A percentile compares a stretch with the other conserved stretches of the same genome.
These are phyloP conservation scores for Durio zibethinus DNA, from an alignment of 345 rosid genomes.

Conservation along the genomic window DNA sequence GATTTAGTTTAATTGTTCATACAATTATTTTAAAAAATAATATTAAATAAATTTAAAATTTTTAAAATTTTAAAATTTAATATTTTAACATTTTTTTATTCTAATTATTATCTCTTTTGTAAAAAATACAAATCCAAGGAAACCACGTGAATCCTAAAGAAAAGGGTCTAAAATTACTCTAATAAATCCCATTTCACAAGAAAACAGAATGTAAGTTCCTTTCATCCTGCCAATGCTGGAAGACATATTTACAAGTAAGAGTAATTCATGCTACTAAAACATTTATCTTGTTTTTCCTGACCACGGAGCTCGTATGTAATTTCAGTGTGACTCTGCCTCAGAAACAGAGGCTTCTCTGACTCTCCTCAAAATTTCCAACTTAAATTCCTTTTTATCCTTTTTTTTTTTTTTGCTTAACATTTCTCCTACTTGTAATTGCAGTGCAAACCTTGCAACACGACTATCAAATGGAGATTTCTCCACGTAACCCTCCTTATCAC, in stretches of 20 bases:
- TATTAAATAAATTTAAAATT: no score
- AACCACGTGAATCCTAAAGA: neutral
- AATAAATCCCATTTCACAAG: neutral
- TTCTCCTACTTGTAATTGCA: constrained; percentile 54
- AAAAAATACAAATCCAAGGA: no score
- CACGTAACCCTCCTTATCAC: neutral
- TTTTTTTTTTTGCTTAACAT: constrained; percentile 23
- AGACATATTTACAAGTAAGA: neutral
- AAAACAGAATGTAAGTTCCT: neutral
- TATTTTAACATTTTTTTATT: no score
- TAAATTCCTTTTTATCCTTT: constrained; percentile 38
- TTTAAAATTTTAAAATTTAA: no score
- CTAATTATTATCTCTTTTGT: no score
- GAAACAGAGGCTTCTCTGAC: constrained; percentile 41
- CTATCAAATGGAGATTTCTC: constrained; percentile 26
- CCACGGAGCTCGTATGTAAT: neutral
- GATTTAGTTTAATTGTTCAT: no score
- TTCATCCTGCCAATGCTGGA: neutral
- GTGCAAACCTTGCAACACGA: constrained; percentile 43
- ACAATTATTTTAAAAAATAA: no score
- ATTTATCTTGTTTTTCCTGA: no score
- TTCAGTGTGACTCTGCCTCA: constrained; percentile 45
- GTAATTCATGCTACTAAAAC: no score
- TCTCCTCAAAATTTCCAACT: constrained; percentile 40
- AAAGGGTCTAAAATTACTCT: neutral